These are phyloP conservation scores for Saccharum spontaneum DNA, from an alignment of 176 grass and related monocot genomes.

Conservation along the genomic window DNA sequence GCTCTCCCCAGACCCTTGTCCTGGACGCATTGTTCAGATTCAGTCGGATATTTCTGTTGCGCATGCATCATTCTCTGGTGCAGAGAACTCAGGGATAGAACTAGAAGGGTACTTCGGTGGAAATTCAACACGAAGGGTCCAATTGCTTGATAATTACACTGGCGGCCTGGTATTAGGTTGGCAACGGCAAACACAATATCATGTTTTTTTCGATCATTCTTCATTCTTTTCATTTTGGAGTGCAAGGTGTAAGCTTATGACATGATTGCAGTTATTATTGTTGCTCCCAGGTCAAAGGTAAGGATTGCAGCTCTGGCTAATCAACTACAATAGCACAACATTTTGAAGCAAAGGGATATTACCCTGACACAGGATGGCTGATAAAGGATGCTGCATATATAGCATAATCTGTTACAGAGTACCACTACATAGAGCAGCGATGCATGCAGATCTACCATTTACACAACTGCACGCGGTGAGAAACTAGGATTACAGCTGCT, in stretches of 20 bases:
- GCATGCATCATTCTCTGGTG: neutral
- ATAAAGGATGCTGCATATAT: neutral
- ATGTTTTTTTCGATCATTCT: neutral
- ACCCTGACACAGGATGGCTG: neutral
- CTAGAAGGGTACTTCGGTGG: no score
- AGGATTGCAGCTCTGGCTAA: neutral
- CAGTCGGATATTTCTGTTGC: neutral
- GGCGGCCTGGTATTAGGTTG: neutral
- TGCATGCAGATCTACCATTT: neutral
- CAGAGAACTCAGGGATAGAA: neutral
- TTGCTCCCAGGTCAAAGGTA: neutral
- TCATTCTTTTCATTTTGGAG: neutral
- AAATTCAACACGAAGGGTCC: neutral
- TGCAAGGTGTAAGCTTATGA: neutral
- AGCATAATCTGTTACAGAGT: neutral
- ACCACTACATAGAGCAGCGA: neutral
- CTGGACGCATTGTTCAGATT: no score
- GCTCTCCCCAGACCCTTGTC: neutral
- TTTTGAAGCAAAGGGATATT: neutral
- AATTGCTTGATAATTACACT: neutral
- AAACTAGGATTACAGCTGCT: constrained; percentile 1
- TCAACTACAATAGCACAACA: neutral
- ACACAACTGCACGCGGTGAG: neutral
- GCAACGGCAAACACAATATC: neutral
- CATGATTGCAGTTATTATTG: neutral